Evolutionary conservation across 306 rosid genomes (phyloP).

Genomic region (Pachyrhizus erosus): DNA sequence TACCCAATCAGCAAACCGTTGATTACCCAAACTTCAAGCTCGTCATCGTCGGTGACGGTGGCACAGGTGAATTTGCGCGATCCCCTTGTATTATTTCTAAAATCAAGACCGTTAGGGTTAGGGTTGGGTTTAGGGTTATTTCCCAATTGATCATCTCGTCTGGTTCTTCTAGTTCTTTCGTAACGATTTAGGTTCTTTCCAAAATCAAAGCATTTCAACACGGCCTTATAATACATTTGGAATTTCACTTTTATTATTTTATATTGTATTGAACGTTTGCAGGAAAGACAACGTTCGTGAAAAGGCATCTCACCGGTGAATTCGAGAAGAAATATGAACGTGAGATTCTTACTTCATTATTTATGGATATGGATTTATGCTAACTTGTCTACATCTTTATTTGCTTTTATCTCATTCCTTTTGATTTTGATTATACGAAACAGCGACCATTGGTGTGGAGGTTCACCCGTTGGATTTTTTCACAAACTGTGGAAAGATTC

Average conservation of each 20-base stretch:
- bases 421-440: neutral
- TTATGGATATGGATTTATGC: neutral
- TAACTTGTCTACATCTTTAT: neutral
- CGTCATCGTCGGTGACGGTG: constrained; percentile 90
- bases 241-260: too few relatives aligned
- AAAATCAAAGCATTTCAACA: too few relatives aligned
- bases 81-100: neutral
- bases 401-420: neutral
- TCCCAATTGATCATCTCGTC: too few relatives aligned
- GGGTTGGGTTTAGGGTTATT: neutral
- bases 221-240: too few relatives aligned
- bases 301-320: constrained; percentile 83
- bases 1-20: constrained; percentile 82
- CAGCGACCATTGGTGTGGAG: constrained; percentile 87
- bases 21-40: constrained; percentile 89
- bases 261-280: constrained; percentile 21
- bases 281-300: constrained; percentile 85
- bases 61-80: constrained; percentile 57
- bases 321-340: constrained; percentile 86
- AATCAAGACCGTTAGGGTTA: neutral
- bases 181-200: neutral
- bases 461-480: constrained; percentile 82
- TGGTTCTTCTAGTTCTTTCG: too few relatives aligned
- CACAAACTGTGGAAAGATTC: constrained; percentile 79
- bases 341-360: constrained; percentile 29